Conservation (phyloP, 176 grass and related monocot genomes). For the Aegilops bicornis region DNA sequence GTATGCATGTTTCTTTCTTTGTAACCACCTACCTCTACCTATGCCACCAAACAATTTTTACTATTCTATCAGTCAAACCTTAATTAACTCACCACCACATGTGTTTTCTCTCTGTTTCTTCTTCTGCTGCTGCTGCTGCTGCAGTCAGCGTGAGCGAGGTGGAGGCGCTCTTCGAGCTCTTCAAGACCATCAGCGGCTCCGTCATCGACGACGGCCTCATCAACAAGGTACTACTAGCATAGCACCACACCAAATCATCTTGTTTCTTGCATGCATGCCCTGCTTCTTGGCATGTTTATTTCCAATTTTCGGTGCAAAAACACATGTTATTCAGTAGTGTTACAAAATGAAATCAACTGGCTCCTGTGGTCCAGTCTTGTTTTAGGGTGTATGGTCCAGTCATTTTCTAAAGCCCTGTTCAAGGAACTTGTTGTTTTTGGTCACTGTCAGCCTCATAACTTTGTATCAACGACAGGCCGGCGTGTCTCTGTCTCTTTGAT, state of each 20-base stretch:
- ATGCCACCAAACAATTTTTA: too few relatives aligned
- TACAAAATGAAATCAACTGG: too few relatives aligned
- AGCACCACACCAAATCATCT: not conserved
- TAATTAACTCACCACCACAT: too few relatives aligned
- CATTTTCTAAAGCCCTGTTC: not conserved
- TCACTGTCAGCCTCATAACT: not conserved
- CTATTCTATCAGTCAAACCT: too few relatives aligned
- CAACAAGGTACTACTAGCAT: conserved; percentile 49
- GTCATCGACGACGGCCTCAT: conserved; percentile 81
- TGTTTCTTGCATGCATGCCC: too few relatives aligned
- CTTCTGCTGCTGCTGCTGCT: not conserved
- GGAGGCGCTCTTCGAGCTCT: conserved; percentile 81
- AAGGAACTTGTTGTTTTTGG: not conserved
- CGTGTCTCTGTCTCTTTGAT: not conserved
- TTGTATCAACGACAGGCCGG: not conserved
- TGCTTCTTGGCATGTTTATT: not conserved
- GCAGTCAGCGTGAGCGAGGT: conserved; percentile 88
- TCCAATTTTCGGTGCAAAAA: too few relatives aligned
- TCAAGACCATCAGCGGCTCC: conserved; percentile 85
- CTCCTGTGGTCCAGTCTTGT: too few relatives aligned
- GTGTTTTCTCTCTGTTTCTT: not conserved
- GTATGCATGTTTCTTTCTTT: conserved; percentile 7
- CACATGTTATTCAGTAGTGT: too few relatives aligned
- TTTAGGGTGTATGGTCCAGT: too few relatives aligned
- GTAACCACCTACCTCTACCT: too few relatives aligned